Evolutionary conservation across 352 stramenopile genomes (phyloP), one percentile per base, ranked within the genome.

Genomic region (Globisporangium polare): DNA sequence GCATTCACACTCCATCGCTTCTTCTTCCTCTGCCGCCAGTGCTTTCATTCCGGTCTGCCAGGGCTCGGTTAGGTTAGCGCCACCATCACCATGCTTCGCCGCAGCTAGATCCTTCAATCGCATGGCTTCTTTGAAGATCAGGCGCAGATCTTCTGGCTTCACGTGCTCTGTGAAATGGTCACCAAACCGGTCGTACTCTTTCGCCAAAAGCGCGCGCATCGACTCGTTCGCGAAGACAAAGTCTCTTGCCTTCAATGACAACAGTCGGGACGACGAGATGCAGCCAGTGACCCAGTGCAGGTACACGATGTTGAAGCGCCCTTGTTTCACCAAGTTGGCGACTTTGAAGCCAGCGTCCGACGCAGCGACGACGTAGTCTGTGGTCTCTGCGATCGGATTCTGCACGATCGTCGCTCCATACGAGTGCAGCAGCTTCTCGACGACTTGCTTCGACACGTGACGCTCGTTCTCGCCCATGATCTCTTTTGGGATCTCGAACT

Each of bases 251-350:
- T 83, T 88, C 4, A 80, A 35, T 13, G 68, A 58, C 15, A 80
- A 24, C 41, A 87, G 42, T 24, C 65, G 72, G 12, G 65, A 73
- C 0, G 62, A 60, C 33, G 49, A 45, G 1, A 90, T 65, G 10
- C 82, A 90, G 9, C 37, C 60, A 3, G 80, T 58, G n/a, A 93
- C 57, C 82, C 84, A 95, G 18, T 73, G 61, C 45, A 90, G 54
- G 17, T 80, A 74, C 29, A 93, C 65, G 24, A 95, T 81, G 57
- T 93, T 82, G 68, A 89, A 90, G 42, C 78, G 64, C 1, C 80
- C 83, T 65, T 95, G 86, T 63, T 90, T 91, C 51, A 89, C 90
- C 52, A 93, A 59, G 58, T 92, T 95, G 22, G 63, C 62, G 22
- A 93, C 77, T 68, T 93, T 95, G 45, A 95, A 86, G 2, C 86